Evolutionary conservation across 208 protist species (phyloP).

Genomic region (Angomonas deanei): DNA sequence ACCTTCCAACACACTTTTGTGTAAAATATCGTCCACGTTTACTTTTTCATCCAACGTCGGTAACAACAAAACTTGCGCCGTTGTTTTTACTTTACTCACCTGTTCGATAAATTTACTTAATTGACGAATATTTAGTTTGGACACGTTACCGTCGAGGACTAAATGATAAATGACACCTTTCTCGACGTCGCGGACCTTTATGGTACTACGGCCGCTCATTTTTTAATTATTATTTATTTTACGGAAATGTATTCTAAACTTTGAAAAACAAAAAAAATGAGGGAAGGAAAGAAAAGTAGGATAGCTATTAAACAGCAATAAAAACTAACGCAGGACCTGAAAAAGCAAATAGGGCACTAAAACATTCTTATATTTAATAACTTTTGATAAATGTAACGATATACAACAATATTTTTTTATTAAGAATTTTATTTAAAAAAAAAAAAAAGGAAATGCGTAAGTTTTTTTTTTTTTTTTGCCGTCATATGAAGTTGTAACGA

Average conservation of each 20-base stretch:
- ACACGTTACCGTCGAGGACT: constrained; percentile 50
- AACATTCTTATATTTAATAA: too few relatives aligned
- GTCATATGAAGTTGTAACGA: too few relatives aligned
- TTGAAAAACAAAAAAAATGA: constrained; percentile 1
- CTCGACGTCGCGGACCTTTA: constrained; percentile 39
- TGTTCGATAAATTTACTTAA: constrained; percentile 37
- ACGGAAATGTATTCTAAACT: not conserved
- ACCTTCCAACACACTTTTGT: not conserved
- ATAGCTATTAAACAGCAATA: too few relatives aligned
- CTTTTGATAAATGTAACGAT: not conserved
- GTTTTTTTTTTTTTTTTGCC: too few relatives aligned
- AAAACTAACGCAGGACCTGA: too few relatives aligned
- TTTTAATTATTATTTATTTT: not conserved
- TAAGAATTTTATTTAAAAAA: constrained; percentile 5
- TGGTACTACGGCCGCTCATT: constrained; percentile 14
- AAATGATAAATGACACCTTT: constrained; percentile 53
- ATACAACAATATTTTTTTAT: constrained; percentile 10
- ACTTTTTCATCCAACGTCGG: not conserved
- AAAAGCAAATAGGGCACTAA: too few relatives aligned
- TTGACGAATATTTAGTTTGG: constrained; percentile 31
- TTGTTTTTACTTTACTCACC: constrained; percentile 30
- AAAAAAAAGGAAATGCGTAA: not conserved
- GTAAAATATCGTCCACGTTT: not conserved
- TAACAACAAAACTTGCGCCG: constrained; percentile 27
- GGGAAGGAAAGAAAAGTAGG: constrained; percentile 6